Conservation (phyloP, 768 basidiomycete species). For the Russula abietina region DNA sequence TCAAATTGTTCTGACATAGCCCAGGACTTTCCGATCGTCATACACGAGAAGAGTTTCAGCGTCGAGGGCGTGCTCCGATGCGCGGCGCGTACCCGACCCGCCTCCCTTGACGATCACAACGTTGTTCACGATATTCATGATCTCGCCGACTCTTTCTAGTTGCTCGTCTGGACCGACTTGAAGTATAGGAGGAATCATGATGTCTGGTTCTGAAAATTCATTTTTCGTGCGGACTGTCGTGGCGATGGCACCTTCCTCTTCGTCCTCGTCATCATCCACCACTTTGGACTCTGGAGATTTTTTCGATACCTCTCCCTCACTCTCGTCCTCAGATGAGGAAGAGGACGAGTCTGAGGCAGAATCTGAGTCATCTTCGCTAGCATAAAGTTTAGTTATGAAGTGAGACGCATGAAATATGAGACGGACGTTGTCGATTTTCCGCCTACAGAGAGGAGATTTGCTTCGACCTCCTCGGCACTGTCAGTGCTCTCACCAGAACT, state of each 20-base stretch:
- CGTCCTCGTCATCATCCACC: conserved; percentile 31
- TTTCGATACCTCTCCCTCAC: not conserved
- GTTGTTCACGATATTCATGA: conserved; percentile 67
- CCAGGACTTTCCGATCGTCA: conserved; percentile 82
- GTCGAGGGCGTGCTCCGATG: conserved; percentile 67
- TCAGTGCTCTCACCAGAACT: conserved; percentile 46
- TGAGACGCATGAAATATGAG: not conserved
- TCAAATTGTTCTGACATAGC: conserved; percentile 56
- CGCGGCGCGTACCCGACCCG: conserved; percentile 39
- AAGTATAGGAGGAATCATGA: conserved; percentile 57
- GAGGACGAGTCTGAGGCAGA: conserved; percentile 36
- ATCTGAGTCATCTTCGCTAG: conserved; percentile 24
- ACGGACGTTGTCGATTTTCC: conserved; percentile 4
- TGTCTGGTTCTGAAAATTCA: conserved; percentile 53
- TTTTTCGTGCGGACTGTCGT: conserved; percentile 56
- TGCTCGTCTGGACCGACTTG: conserved; percentile 57
- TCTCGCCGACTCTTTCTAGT: conserved; percentile 71
- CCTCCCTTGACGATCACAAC: conserved; percentile 69
- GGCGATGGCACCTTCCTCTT: conserved; percentile 51
- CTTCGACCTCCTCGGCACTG: conserved; percentile 72
- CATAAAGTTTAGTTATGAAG: not conserved
- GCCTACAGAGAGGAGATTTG: conserved; percentile 40
- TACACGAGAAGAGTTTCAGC: conserved; percentile 88
- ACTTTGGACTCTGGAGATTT: not conserved
- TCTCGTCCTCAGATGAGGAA: conserved; percentile 33